Evolutionary conservation across 768 basidiomycete species (phyloP), one percentile per base, ranked within the genome.

Genomic region (Saitozyma sp.): DNA sequence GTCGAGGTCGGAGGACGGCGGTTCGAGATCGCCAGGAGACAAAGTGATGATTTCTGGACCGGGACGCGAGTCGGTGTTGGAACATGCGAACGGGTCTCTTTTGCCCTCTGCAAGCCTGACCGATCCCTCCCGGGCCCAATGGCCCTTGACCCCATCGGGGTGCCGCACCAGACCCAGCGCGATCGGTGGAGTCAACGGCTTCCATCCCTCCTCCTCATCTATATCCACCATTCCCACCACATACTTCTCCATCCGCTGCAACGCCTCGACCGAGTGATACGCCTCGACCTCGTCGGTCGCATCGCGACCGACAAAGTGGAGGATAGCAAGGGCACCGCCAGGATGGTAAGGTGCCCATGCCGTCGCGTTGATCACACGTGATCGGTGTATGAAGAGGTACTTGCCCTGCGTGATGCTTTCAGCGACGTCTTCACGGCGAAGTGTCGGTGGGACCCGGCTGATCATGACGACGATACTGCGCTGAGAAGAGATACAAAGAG

Each of bases 271-370:
- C 8, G 83, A 82, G 76, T 99, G 96, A 81, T 90, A 97, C 19
- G 92, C 95, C 65, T 91, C 86, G 41, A 98, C 90, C 79, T 99
- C 96, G 81, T 95, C 90, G 0, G 91, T 86, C 0, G 95, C 94
- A 76, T 99, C 94, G 59, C 95, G 85, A 3, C 95, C 96, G 48
- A 97, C 87, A 71, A 93, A 97, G 80, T 99, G 96, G 29, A 95
- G 86, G 61, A 99, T 86, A 13, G 92, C 85, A 54, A 97, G 87
- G 5, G 85, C 79, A 45, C 95, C 93, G 49, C 96, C 96, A 0
- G 96, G 96, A 76, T 98, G 95, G 5, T 85, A 82, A 5, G 84
- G 80, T n/a, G 93, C 86, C 93, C 93, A 97, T 13, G 67, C 52
- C 6, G 75, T 77, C 3, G 78, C 73, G 54, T 78, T 74, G 56